Percentiles rank a stretch among this genome's conserved stretches.
These are phyloP conservation scores for Proliferodiscus dingleyae DNA, from an alignment of 2,329 filamentous ascomycete genomes.

Conservation along the genomic window DNA sequence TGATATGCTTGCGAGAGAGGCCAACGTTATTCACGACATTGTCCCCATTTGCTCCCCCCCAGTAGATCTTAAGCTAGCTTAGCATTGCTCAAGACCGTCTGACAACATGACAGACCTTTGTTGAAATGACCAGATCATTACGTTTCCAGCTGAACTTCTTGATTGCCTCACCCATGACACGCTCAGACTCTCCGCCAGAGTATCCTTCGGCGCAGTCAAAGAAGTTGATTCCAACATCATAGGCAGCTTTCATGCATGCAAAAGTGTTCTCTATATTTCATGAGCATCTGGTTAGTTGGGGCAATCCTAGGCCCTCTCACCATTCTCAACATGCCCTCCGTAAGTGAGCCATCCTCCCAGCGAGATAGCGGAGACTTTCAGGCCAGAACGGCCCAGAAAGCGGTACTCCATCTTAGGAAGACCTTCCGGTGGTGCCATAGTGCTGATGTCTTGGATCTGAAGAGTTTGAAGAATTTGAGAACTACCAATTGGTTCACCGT, in stretches of 20 bases:
- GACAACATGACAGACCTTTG: conserved; percentile 37
- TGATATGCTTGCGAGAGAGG: conserved; percentile 53
- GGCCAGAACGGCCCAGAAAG: conserved; percentile 64
- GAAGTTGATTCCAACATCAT: conserved; percentile 52
- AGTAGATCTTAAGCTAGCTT: conserved; percentile 49
- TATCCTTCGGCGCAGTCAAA: conserved; percentile 55
- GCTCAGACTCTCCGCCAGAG: conserved; percentile 47
- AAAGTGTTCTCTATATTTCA: conserved; percentile 49
- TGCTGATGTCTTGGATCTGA: conserved; percentile 4
- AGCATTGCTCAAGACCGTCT: neutral
- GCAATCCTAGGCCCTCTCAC: conserved; percentile 34
- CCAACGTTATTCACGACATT: conserved; percentile 47
- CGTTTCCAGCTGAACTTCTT: conserved; percentile 53
- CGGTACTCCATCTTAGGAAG: conserved; percentile 62
- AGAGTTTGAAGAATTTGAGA: neutral
- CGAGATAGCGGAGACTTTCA: conserved; percentile 70
- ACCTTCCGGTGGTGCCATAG: conserved; percentile 35
- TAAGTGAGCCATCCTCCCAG: conserved; percentile 72
- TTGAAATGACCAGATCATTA: conserved; percentile 52
- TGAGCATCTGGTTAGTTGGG: conserved; percentile 5
- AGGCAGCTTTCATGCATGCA: conserved; percentile 56
- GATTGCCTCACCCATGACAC: conserved; percentile 51
- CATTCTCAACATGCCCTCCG: conserved; percentile 65
- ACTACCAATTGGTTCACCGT: neutral
- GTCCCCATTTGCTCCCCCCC: conserved; percentile 46